Base-by-base conservation (phyloP, 164 flowering plant species). In the Akebia trifoliata region DNA sequence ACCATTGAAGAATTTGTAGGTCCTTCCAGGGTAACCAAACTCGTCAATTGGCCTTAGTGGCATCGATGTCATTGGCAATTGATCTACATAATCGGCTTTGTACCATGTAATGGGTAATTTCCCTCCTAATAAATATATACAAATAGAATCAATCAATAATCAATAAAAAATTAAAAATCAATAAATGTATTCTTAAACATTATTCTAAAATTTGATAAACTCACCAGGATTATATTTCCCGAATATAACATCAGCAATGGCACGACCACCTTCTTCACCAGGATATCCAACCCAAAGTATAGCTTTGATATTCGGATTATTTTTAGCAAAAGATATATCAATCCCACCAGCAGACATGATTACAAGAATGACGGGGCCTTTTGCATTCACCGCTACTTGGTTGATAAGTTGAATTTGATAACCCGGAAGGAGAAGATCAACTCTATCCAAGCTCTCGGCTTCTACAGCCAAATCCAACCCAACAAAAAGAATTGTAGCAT, bases 211-310 rank as follows among this genome's bases (percentile, higher is more conserved):
- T n/a, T n/a, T n/a, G n/a, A n/a, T n/a, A n/a, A n/a, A 32, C 30
- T 69, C 22, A 74, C 76, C 74, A 8, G 71, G 66, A 12, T 61
- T 67, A 29, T 49, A 30, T 10, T 78, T 65, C 7, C 83, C 83
- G 36, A 74, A 74, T 1, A 79, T 30, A 40, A 76, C 61, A 36
- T 78, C 69, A 0, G 80, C 72, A 2, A 78, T 56, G 8, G 78
- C 80, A 6, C 29, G 21, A 9, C 76, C 83, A 0, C 80, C 83
- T 50, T 70, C 76, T 34, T 72, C 73, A 31, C 83, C 78, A 1
- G 83, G 83, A 52, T 76, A 78, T 12, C 80, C 80, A 37, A 66
- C 80, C 83, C 83, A 78, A 20, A 78, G 14, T 1, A 78, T 78
- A 57, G 65, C 45, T 8, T 67, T 62, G 35, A 73, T 60, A 7